A percentile compares a stretch with the other conserved stretches of the same genome.
phyloP scores from a whole-genome alignment of 257 asterid genomes.

The Nicotiana knightiana region DNA sequence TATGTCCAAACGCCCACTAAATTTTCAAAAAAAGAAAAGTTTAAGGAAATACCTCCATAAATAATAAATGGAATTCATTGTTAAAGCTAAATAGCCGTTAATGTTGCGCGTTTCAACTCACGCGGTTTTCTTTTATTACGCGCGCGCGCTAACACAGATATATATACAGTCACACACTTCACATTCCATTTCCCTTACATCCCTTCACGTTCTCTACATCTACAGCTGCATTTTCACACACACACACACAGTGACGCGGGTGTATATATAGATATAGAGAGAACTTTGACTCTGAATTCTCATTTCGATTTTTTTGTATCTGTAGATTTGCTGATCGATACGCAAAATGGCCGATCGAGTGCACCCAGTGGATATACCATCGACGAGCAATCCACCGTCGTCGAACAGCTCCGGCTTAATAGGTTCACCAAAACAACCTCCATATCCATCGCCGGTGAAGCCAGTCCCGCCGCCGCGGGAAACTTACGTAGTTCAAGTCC shows the following conservation, averaged over 20 bases:
- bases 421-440: not conserved
- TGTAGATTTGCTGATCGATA: not conserved
- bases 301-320: not conserved
- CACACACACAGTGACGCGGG: no score
- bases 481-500: slow-evolving; percentile 35
- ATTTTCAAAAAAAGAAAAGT: no score
- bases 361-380: slow-evolving; percentile 17
- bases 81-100: no score
- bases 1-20: no score
- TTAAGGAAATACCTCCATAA: no score
- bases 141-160: no score
- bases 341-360: slow-evolving; percentile 11
- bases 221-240: not conserved
- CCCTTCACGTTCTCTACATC: not conserved
- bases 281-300: not conserved
- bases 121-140: no score
- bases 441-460: not conserved
- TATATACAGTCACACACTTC: not conserved
- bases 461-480: slow-evolving; percentile 14
- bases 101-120: no score
- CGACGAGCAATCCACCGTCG: slow-evolving; percentile 4
- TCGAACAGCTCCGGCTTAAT: slow-evolving; percentile 7
- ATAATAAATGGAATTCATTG: no score
- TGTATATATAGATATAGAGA: not conserved
- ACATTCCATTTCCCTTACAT: not conserved